A percentile compares a stretch with the other conserved stretches of the same genome.
phyloP scores from a whole-genome alignment of 1,284 basidiomycete genomes.

The Singerocomus rubriflavus region DNA sequence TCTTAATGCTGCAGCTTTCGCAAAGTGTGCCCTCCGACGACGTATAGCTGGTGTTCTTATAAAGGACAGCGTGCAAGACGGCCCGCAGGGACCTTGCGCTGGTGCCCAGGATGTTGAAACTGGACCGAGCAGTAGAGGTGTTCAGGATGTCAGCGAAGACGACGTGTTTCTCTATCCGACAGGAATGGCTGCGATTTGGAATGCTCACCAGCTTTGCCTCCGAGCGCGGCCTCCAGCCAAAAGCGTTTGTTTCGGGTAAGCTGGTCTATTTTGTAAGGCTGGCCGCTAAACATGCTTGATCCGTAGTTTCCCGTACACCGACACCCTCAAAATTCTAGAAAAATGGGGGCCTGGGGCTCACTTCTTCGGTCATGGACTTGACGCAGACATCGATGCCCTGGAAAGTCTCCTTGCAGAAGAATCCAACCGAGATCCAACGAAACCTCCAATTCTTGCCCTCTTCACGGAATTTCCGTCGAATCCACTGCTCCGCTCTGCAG shows the following conservation, averaged over 20 bases:
- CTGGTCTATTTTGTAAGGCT: conserved; percentile 3
- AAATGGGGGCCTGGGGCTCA: conserved; percentile 97
- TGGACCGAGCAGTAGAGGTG: conserved; percentile 59
- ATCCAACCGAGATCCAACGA: conserved; percentile 35
- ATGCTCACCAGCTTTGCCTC: conserved; percentile 75
- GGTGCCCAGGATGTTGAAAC: conserved; percentile 48
- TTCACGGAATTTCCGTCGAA: conserved; percentile 95
- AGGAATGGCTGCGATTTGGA: conserved; percentile 95
- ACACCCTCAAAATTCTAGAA: conserved; percentile 94
- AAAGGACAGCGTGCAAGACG: conserved; percentile 47
- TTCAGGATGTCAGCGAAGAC: conserved; percentile 66
- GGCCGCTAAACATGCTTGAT: conserved; percentile 6
- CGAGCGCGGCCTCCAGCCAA: conserved; percentile 58
- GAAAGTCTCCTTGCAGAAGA: conserved; percentile 61
- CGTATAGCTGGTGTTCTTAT: conserved; percentile 88
- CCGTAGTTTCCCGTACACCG: conserved; percentile 90
- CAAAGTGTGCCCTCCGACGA: conserved; percentile 83
- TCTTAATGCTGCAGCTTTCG: conserved; percentile 65
- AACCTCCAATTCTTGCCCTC: conserved; percentile 58
- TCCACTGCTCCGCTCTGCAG: conserved; percentile 82
- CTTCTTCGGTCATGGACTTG: conserved; percentile 84
- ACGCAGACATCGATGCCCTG: conserved; percentile 73
- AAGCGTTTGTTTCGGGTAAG: conserved; percentile 90
- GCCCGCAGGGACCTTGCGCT: conserved; percentile 38
- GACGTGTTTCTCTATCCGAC: conserved; percentile 88